phyloP scores from a whole-genome alignment of 2,329 filamentous ascomycete species.

The Botryosphaeria dothidea region DNA sequence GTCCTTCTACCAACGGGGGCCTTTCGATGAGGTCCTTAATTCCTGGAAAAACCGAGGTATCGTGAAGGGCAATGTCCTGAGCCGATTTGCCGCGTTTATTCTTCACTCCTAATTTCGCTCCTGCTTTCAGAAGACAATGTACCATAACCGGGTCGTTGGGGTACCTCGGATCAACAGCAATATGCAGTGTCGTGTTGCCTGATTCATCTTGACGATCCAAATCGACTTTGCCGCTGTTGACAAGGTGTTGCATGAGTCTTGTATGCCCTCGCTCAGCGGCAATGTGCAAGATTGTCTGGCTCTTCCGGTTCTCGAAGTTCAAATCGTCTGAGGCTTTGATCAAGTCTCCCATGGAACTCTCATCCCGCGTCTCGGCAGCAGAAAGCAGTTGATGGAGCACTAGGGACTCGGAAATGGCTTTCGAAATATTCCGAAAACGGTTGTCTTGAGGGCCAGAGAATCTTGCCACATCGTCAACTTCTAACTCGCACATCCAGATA shows the following conservation, averaged over 20 bases:
- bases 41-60: not conserved
- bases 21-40: not conserved
- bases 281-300: not conserved
- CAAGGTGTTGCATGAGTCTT: not conserved
- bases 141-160: not conserved
- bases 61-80: not conserved
- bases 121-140: not conserved
- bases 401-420: not conserved
- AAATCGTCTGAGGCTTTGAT: not conserved
- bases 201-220: not conserved
- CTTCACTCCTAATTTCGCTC: not conserved
- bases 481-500: not conserved
- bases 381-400: not conserved
- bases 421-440: not conserved
- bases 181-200: not conserved
- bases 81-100: not conserved
- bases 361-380: not conserved
- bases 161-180: not conserved
- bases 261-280: not conserved
- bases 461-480: not conserved
- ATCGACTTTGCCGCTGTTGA: constrained; percentile 3
- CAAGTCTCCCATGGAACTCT: not conserved
- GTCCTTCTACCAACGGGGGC: not conserved
- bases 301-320: not conserved
- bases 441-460: not conserved